Conservation (phyloP, 805 yeast genomes). For the Yamadazyma philogaea region DNA sequence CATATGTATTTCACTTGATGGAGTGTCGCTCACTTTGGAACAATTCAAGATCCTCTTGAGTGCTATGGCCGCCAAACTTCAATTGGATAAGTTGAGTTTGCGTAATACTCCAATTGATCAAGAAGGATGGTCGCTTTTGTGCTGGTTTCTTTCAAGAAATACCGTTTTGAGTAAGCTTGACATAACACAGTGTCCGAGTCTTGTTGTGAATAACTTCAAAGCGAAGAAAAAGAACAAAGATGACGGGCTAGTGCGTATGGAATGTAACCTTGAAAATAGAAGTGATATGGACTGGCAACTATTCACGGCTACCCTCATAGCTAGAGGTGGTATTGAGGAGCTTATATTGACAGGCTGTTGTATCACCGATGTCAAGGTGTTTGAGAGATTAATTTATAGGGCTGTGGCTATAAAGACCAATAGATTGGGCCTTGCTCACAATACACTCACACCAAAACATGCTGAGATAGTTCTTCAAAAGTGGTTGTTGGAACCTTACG, state of each 20-base stretch:
- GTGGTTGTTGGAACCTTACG: constrained; percentile 52
- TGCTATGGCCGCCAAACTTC: constrained; percentile 63
- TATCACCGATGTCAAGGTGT: constrained; percentile 51
- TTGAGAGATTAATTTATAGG: constrained; percentile 51
- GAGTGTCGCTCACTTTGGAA: constrained; percentile 66
- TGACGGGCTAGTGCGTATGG: constrained; percentile 39
- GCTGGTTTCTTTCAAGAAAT: constrained; percentile 70
- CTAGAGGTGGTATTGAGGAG: constrained; percentile 76
- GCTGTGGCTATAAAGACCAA: constrained; percentile 56
- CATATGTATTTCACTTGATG: constrained; percentile 71
- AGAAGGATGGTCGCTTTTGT: constrained; percentile 75
- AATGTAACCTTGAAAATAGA: constrained; percentile 51
- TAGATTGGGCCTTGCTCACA: constrained; percentile 75
- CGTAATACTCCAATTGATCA: constrained; percentile 72
- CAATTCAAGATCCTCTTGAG: constrained; percentile 74
- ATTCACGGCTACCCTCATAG: constrained; percentile 63
- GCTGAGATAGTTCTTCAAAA: constrained; percentile 47
- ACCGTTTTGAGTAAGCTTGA: constrained; percentile 58
- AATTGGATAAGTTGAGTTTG: constrained; percentile 68
- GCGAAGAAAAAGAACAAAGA: constrained; percentile 30
- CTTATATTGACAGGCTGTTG: constrained; percentile 75
- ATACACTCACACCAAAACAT: constrained; percentile 61
- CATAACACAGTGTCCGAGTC: constrained; percentile 63
- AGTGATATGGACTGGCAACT: constrained; percentile 82
- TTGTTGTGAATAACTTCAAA: constrained; percentile 44